Percentiles rank a stretch among this genome's conserved stretches.
These are phyloP conservation scores for Tieghemostelium lacteum DNA, from an alignment of 78 protist species.

Conservation along the genomic window DNA sequence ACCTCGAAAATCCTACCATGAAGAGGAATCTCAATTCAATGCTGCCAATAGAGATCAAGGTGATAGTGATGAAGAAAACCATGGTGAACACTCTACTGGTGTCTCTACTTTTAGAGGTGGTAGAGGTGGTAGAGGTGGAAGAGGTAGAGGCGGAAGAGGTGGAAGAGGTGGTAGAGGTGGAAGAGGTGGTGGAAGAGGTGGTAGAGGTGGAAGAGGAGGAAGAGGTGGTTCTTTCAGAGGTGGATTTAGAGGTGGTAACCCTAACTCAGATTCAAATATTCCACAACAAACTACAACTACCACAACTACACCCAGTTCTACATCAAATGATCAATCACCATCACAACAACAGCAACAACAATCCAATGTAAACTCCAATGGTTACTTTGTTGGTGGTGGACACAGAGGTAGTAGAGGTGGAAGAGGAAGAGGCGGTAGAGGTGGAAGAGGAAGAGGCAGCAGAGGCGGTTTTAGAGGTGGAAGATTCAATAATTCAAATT, in stretches of 20 bases:
- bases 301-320: background rate
- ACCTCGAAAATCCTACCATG: background rate
- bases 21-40: background rate
- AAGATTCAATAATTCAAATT: too few species aligned
- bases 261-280: background rate
- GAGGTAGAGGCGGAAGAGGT: too few species aligned
- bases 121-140: too few species aligned
- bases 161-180: too few species aligned
- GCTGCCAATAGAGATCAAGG: background rate
- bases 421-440: constrained; percentile 16
- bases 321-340: background rate
- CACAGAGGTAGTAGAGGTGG: constrained; percentile 21
- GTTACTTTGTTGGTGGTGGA: background rate
- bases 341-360: too few species aligned
- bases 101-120: constrained; percentile 14
- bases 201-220: background rate
- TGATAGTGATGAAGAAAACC: background rate
- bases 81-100: background rate
- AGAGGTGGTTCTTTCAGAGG: constrained; percentile 32
- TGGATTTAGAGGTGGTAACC: constrained; percentile 22
- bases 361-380: too few species aligned
- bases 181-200: too few species aligned
- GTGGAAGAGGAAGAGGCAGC: constrained; percentile 7
- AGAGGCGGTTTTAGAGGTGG: constrained; percentile 8
- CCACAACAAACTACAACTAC: background rate